Evolutionary conservation across 345 rosid genomes (phyloP).

Genomic region (Carallia pectinifolia): DNA sequence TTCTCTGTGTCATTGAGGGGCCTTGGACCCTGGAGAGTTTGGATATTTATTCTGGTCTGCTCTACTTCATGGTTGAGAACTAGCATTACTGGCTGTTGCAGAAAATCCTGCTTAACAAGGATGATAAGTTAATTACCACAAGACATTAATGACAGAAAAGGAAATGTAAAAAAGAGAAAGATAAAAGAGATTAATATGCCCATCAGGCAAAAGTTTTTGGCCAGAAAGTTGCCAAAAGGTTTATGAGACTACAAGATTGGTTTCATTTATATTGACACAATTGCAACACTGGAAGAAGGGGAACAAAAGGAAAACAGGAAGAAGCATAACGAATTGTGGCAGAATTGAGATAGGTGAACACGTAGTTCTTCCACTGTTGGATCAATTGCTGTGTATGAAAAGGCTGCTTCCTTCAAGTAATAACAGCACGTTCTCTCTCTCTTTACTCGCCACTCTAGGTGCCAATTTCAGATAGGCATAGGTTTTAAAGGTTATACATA

Average conservation of each 20-base stretch:
- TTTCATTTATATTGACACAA: neutral
- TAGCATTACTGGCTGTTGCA: constrained; percentile 71
- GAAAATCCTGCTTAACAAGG: constrained; percentile 50
- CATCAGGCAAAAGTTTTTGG: neutral
- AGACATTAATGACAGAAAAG: neutral
- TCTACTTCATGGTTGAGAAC: constrained; percentile 51
- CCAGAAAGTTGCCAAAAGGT: too few relatives aligned
- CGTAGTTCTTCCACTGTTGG: neutral
- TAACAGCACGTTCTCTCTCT: neutral
- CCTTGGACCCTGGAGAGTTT: constrained; percentile 38
- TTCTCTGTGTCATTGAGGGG: constrained; percentile 33
- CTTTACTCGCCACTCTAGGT: too few relatives aligned
- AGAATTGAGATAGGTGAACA: neutral
- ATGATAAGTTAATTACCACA: neutral
- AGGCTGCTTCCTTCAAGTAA: too few relatives aligned
- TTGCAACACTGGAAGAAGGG: neutral
- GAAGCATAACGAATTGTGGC: neutral
- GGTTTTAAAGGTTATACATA: too few relatives aligned
- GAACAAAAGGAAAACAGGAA: neutral
- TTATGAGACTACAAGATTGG: too few relatives aligned
- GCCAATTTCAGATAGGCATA: too few relatives aligned
- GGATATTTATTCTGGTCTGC: constrained; percentile 37
- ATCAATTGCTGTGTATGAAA: neutral
- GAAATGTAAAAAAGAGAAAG: neutral
- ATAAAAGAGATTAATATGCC: neutral